A percentile compares a stretch with the other conserved stretches of the same genome.
Evolutionary conservation across 176 grass and related monocot genomes (phyloP).

Genomic region (Typha latifolia): DNA sequence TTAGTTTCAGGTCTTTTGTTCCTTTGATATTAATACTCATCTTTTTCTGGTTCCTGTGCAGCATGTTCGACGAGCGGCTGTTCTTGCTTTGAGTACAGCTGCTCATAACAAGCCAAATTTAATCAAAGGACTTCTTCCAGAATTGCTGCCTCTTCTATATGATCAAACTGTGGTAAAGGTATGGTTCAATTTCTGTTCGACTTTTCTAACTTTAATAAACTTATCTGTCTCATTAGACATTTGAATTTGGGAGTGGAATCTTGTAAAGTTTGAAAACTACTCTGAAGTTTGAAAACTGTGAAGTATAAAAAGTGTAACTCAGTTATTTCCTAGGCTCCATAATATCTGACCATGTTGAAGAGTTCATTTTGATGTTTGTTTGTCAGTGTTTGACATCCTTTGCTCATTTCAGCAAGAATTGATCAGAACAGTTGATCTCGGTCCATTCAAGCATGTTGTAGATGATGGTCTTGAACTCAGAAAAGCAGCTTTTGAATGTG

Average conservation of each 20-base stretch:
- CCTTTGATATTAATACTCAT: not conserved
- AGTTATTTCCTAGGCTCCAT: too few relatives aligned
- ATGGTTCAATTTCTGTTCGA: slow-evolving; percentile 10
- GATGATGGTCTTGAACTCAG: slow-evolving; percentile 85
- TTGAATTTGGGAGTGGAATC: too few relatives aligned
- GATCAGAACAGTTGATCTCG: slow-evolving; percentile 84
- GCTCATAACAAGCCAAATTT: slow-evolving; percentile 92
- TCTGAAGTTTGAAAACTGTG: too few relatives aligned
- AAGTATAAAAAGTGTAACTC: too few relatives aligned
- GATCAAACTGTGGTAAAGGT: slow-evolving; percentile 94
- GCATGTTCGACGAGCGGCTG: slow-evolving; percentile 87
- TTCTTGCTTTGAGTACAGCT: slow-evolving; percentile 77
- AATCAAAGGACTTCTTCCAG: slow-evolving; percentile 78
- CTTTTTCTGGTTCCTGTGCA: slow-evolving; percentile 10
- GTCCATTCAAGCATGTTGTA: slow-evolving; percentile 90
- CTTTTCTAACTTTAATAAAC: not conserved
- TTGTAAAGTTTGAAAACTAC: too few relatives aligned
- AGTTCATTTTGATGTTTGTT: too few relatives aligned
- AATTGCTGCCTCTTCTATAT: slow-evolving; percentile 77
- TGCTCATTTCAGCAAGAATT: slow-evolving; percentile 61
- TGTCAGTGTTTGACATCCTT: not conserved
- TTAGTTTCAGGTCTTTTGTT: not conserved
- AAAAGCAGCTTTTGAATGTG: slow-evolving; percentile 93
- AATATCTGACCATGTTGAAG: too few relatives aligned
- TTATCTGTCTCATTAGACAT: too few relatives aligned